Percentiles rank a stretch among this genome's conserved stretches.
These are phyloP conservation scores for Solanum chacoense DNA, from an alignment of 305 asterid genomes.

Conservation along the genomic window DNA sequence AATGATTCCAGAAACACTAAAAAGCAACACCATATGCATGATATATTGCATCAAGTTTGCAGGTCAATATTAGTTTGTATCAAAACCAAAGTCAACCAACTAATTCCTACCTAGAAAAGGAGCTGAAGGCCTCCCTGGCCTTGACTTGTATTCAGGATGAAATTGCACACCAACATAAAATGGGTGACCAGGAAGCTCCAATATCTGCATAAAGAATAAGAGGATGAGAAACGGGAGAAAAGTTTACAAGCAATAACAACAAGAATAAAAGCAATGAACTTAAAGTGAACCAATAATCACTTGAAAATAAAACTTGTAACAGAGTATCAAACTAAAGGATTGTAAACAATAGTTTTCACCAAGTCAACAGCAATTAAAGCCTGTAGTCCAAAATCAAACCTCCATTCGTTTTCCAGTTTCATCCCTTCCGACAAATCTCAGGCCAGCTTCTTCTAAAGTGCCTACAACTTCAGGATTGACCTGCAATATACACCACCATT, in stretches of 20 bases:
- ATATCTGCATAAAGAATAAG: slow-evolving; percentile 36
- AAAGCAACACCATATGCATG: neutral
- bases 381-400: slow-evolving; percentile 30
- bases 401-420: slow-evolving; percentile 91
- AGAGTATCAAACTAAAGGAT: neutral
- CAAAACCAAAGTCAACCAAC: neutral
- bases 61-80: neutral
- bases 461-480: slow-evolving; percentile 77
- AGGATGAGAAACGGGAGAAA: slow-evolving; percentile 3
- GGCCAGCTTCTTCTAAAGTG: slow-evolving; percentile 62
- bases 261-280: neutral
- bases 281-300: neutral
- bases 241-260: slow-evolving; percentile 3
- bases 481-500: slow-evolving; percentile 24
- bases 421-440: slow-evolving; percentile 87
- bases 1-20: neutral
- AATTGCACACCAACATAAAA: slow-evolving; percentile 92
- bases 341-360: neutral
- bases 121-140: slow-evolving; percentile 93
- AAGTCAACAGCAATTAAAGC: neutral
- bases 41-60: neutral
- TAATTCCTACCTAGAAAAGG: slow-evolving; percentile 50
- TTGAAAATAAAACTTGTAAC: neutral
- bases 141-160: slow-evolving; percentile 93
- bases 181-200: slow-evolving; percentile 78